Base-by-base conservation (phyloP, 2,329 filamentous ascomycete species). In the Pestalotiopsis sp. region DNA sequence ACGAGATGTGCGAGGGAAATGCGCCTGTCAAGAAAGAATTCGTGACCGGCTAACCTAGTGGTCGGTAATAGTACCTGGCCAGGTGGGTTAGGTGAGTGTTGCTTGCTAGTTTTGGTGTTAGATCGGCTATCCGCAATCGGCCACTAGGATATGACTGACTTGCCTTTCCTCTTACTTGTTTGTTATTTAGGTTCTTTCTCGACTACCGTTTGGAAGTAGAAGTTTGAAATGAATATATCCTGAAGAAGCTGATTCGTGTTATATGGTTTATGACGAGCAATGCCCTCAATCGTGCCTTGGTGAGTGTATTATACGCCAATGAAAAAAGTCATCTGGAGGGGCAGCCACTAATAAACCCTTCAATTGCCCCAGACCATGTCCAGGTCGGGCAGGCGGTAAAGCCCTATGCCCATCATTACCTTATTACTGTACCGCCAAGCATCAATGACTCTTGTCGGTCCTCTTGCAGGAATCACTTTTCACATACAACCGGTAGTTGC, bases 271-370 rank as follows among this genome's bases (percentile, higher is more conserved):
- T 20, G 4, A n/a, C n/a, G 45, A 52, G 6, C 20, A 52, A 52
- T 9, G 11, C 45, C 17, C 45, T 52, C 45, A 52, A 52, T 3
- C 4, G 17, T 52, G 17, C 45, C 14, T 17, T n/a, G 17, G 17
- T 9, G 17, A n/a, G 9, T 52, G 45, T 20, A 52, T 23, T 20
- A 52, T 52, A 52, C 45, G 14, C 45, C 45, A 52, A 63, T 69
- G 68, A 63, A 70, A 72, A 69, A 69, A 69, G 65, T 70, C 45
- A 66, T 69, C 66, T 67, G 69, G 63, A 71, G 68, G 70, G 65
- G 69, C 69, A 70, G 31, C 31, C 31, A 36, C 31, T 36, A 36
- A 68, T 66, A 61, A 17, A 67, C 52, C 23, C 31, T 70, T 65
- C 36, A 69, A 67, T 68, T 69, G 69, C 69, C 70, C 70, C 69